Base-by-base conservation (phyloP, 257 asterid species). In the Parsonsia alboflavescens region DNA sequence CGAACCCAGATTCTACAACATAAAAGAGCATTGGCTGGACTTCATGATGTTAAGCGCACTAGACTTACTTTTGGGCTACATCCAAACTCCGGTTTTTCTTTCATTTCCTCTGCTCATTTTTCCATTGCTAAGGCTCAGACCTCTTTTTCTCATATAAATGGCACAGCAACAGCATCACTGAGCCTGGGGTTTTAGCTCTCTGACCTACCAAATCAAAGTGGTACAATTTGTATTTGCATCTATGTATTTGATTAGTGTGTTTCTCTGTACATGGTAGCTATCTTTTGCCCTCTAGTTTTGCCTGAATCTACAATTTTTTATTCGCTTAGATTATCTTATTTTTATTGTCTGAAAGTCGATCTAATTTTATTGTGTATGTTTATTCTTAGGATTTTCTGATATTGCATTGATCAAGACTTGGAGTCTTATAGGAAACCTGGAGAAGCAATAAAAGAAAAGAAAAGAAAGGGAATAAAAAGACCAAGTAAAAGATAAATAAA, bases 361-460 rank as follows among this genome's bases (percentile, higher is more conserved):
- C 30, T 76, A 70, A 36, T 76, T 28, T 62, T 70, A 13, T 46
- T 54, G 33, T 36, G 56, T 61, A 26, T 53, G 4, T 65, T 76
- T 36, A 26, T 16, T 50, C 63, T 72, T 65, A 53, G 56, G 45
- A 59, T 46, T 70, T 54, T 44, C 30, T 72, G 74, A 48, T 57
- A 57, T n/a, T 46, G 19, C 26, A 28, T 45, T 57, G 62, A 68
- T 57, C 70, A 45, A 21, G 63, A 56, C 13, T 57, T 69, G 45
- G 36, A 52, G 21, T 78, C 66, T 56, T 57, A 26, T 39, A 39
- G 28, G 30, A 21, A 42, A 39, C 19, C 36, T 15, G 44, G 36
- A 72, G 21, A 58, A 28, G 58, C 15, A 52, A 10, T 26, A 58
- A 71, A 19, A 41, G 17, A 7, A 46, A 45, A 69, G 3, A 54